Base-by-base conservation (phyloP, 768 basidiomycete species). In the Boletus insuetus region DNA sequence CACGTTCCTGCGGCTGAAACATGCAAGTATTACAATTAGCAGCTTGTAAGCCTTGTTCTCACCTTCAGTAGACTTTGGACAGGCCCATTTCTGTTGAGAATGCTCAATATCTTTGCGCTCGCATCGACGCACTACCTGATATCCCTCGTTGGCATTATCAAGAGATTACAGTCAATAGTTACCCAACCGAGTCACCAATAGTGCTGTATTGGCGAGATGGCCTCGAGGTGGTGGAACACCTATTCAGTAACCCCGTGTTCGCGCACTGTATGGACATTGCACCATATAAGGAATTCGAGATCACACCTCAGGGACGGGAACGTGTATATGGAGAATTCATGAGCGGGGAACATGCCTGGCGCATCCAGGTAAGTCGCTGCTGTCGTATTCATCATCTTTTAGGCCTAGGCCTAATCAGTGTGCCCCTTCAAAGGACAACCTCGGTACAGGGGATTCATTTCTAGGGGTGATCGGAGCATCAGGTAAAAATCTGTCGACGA, bases 211-310 rank as follows among this genome's bases (percentile, higher is more conserved):
- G 55, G 58, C 20, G 64, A 1, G 63, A 74, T 49, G 53, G 61
- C 1, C 45, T 74, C 0, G 58, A 72, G 45, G 68, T 65, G 6
- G 17, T 71, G 6, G 29, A 68, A 32, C 52, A 58, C 5, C 60
- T 74, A 6, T 61, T 70, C 9, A 38, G 58, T 3, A 66, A 64
- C 50, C 73, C 65, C 0, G 31, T 64, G 0, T 56, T 71, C 16
- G 52, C 48, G 6, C 26, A 31, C 0, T 48, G 20, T 38, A 61
- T 59, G 38, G 51, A 61, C 4, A 34, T 34, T 11, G 7, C 14
- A 2, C 44, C 60, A 8, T 61, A 59, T 46, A 19, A 16, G 6
- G 54, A 58, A 3, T 58, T 37, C 34, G 60, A 61, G 24, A 16
- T 17, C 8, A 48, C 24, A 2, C 14, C 43, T 13, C 11, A 37